A percentile compares a stretch with the other conserved stretches of the same genome.
phyloP scores from a whole-genome alignment of 2,329 filamentous ascomycete species.

The Monilinia polystroma region DNA sequence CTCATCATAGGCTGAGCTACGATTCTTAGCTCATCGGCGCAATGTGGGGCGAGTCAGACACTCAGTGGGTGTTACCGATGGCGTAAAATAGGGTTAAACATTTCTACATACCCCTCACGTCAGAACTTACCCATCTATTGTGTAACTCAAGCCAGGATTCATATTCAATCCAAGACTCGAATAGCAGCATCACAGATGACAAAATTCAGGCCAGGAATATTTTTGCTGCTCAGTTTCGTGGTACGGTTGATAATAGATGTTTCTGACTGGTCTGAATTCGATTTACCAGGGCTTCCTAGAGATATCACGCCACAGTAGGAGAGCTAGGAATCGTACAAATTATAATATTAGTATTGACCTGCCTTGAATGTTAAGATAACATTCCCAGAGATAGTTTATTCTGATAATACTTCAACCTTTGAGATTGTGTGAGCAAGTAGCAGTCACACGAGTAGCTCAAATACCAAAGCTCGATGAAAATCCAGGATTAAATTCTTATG shows the following conservation, averaged over 20 bases:
- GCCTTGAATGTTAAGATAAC: neutral
- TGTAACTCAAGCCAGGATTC: neutral
- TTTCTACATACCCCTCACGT: neutral
- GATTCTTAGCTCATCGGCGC: neutral
- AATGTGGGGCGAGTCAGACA: constrained; percentile 3
- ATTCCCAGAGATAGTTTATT: neutral
- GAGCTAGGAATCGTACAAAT: neutral
- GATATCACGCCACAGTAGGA: neutral
- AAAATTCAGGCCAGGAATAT: no score
- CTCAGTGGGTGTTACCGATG: neutral
- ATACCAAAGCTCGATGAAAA: neutral
- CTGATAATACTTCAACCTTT: neutral
- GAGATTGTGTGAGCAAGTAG: neutral
- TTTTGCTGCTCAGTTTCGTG: no score
- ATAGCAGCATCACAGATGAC: no score
- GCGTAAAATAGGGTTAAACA: neutral
- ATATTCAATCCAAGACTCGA: no score
- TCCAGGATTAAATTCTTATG: no score
- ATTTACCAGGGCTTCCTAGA: neutral
- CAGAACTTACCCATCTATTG: neutral
- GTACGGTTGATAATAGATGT: no score
- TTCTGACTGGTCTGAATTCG: neutral
- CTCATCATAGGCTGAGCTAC: no score
- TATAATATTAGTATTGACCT: neutral
- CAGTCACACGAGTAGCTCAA: neutral